A percentile compares a stretch with the other conserved stretches of the same genome.
These are phyloP conservation scores for Plectosphaerella cucumerina DNA, from an alignment of 2,329 filamentous ascomycete genomes.

Conservation along the genomic window DNA sequence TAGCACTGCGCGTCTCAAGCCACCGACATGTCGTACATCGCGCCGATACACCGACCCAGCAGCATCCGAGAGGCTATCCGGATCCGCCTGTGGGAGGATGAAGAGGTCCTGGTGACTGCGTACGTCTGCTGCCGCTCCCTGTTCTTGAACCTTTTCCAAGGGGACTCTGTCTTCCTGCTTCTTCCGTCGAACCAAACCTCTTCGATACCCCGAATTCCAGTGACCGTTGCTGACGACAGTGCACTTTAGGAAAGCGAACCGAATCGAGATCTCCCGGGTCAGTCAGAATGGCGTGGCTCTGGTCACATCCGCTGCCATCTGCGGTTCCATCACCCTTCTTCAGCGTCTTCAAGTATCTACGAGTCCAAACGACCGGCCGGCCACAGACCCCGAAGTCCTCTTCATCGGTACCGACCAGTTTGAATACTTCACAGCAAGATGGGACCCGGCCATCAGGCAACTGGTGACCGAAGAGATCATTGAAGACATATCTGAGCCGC, in stretches of 20 bases:
- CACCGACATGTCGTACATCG: constrained; percentile 79
- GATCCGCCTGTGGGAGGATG: constrained; percentile 64
- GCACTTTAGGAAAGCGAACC: constrained; percentile 67
- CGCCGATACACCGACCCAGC: constrained; percentile 87
- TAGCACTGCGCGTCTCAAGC: neutral
- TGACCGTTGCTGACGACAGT: constrained; percentile 20
- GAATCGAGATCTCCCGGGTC: constrained; percentile 77
- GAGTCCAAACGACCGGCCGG: constrained; percentile 16
- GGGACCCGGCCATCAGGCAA: constrained; percentile 58
- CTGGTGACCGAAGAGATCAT: constrained; percentile 49
- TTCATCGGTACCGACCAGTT: constrained; percentile 89
- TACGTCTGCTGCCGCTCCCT: constrained; percentile 50
- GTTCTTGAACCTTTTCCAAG: too few relatives aligned
- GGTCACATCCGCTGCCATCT: constrained; percentile 66
- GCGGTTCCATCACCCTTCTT: constrained; percentile 83
- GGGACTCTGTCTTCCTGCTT: too few relatives aligned
- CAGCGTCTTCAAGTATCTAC: constrained; percentile 52
- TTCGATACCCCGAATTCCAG: neutral
- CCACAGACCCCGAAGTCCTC: constrained; percentile 74
- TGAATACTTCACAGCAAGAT: constrained; percentile 85
- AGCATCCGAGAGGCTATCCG: constrained; percentile 87
- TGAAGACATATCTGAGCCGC: constrained; percentile 50
- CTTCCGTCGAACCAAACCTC: neutral
- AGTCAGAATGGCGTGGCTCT: constrained; percentile 61
- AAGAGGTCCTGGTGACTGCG: constrained; percentile 85